Conservation (phyloP, 352 stramenopile species). For the Phytophthora rubi region DNA sequence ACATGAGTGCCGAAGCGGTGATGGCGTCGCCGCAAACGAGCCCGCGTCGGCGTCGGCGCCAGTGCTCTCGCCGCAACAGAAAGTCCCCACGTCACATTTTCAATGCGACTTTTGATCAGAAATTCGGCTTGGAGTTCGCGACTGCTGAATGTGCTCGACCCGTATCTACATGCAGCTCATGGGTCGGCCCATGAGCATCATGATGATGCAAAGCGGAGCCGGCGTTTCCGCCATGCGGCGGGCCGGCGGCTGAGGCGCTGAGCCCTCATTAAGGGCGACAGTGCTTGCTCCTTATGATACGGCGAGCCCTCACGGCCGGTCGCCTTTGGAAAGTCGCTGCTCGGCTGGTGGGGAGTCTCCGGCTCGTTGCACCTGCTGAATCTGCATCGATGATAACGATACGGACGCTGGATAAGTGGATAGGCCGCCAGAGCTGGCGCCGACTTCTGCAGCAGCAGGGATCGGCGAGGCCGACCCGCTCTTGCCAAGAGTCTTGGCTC, state of each 20-base stretch:
- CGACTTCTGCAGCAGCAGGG: constrained; percentile 4
- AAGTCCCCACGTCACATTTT: constrained; percentile 26
- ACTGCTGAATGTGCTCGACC: constrained; percentile 22
- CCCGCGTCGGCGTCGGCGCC: background rate
- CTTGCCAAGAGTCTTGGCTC: background rate
- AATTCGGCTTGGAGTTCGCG: constrained; percentile 29
- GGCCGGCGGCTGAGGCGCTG: too few species aligned
- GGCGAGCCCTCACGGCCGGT: too few species aligned
- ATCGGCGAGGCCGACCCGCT: background rate
- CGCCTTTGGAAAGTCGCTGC: constrained; percentile 8
- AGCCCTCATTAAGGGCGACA: background rate
- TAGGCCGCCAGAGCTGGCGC: constrained; percentile 12
- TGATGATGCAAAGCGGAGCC: too few species aligned
- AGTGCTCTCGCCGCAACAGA: constrained; percentile 17
- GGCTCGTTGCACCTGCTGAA: constrained; percentile 18
- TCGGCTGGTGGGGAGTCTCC: constrained; percentile 1
- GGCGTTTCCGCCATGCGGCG: too few species aligned
- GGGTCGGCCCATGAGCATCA: too few species aligned
- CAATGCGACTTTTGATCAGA: constrained; percentile 20
- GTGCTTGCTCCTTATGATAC: too few species aligned
- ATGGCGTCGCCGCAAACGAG: constrained; percentile 25
- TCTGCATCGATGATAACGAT: constrained; percentile 30
- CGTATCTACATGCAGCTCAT: too few species aligned
- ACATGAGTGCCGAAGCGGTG: constrained; percentile 10
- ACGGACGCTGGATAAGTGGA: constrained; percentile 23